Base-by-base conservation (phyloP, 805 yeast species). In the Starmerella bombi region DNA sequence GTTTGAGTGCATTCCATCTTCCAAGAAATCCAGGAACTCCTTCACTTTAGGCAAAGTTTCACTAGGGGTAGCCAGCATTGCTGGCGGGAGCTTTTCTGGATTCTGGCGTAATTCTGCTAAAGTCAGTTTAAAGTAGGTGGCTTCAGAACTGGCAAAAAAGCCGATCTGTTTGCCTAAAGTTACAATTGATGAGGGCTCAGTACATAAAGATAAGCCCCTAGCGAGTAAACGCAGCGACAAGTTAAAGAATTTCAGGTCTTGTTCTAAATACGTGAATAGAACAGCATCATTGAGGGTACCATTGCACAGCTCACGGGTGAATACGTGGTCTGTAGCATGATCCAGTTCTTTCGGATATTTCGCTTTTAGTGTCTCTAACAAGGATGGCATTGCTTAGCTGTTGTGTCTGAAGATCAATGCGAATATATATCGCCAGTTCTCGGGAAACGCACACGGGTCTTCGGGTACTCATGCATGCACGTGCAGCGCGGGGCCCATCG, bases 221-320 rank as follows among this genome's bases (percentile, higher is more conserved):
- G 44, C 41, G 5, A 45, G 19, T 22, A 39, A 12, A 8, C 40
- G 32, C 21, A 41, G 25, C n/a, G 35, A 19, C 3, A 9, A 14
- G 27, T 37, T 20, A 31, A 46, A 45, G 37, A 46, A 46, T 38
- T 36, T 35, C 16, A n/a, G 18, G 42, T 46, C 50, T 36, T 47
- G 44, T 12, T 19, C 29, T 2, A 46, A 32, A 25, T 46, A 46
- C 3, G 36, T 36, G 19, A 14, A 32, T n/a, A 46, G 39, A 9
- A 34, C 19, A 2, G 32, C 17, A 18, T 46, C 43, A 23, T 34
- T 25, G 2, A 46, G 31, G 2, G 50, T 35, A 18, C 45, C 50
- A 20, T 23, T 19, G 34, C 38, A 37, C n/a, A 46, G 32, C 30
- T 45, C 50, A 10, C 20, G 15, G 3, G 37, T 40, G 27, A 45